Base-by-base conservation (phyloP, 768 basidiomycete species). In the Hygrocybe punicea region DNA sequence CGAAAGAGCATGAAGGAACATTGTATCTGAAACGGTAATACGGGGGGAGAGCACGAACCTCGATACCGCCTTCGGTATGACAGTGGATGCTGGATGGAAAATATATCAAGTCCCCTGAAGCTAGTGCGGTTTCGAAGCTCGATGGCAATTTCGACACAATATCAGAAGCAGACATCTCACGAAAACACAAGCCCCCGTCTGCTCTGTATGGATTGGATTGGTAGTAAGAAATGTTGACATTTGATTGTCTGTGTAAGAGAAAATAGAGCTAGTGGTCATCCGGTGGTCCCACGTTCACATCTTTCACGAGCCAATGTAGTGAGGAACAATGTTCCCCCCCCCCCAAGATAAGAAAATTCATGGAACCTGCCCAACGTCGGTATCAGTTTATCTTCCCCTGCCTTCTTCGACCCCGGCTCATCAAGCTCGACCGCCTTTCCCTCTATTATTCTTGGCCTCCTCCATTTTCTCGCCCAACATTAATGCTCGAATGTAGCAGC, bases 1-100 rank as follows among this genome's bases (percentile, higher is more conserved):
- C 14, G 44, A 34, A n/a, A 34, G 21, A 23, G 13, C n/a, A 53
- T 29, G 34, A 63, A 23, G 51, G 17, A 53, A 11, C 19, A 46
- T 46, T n/a, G 7, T 35, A 23, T 37, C 39, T 49, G 56, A 47
- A 62, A n/a, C 24, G n/a, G n/a, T 44, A 16, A 42, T 45, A 17
- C 9, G 19, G 4, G 19, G 6, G 14, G 4, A 14, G 11, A 19
- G 19, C 19, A 39, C 74, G 56, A 59, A 91, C 93, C 73, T 91
- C 80, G 55, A 89, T 70, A 21, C 80, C 85, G 36, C 75, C 65
- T 53, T 93, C 89, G 9, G 71, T 60, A 65, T 89, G 82, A 47
- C 78, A 79, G 60, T 80, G 76, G 35, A 85, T 71, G 16, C 81
- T 82, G 1, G 91, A 93, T n/a, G 85, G 83, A 64, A 89, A 95